A percentile compares a stretch with the other conserved stretches of the same genome.
These are phyloP conservation scores for Prunus padus DNA, from an alignment of 306 rosid species.

Conservation along the genomic window DNA sequence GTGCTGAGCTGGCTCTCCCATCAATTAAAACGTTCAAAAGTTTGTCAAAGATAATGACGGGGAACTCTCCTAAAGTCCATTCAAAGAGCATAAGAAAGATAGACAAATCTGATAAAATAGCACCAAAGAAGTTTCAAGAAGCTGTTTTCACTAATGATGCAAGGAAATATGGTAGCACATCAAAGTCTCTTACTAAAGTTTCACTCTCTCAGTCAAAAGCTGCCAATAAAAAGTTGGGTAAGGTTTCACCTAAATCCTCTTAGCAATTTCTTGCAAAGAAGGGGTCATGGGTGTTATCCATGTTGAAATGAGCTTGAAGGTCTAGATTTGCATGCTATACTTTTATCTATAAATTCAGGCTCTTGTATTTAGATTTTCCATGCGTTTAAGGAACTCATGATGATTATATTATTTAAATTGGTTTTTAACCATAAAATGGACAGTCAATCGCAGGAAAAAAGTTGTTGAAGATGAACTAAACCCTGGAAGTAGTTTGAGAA, in stretches of 20 bases:
- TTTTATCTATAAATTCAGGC: background rate
- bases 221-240: slow-evolving; percentile 64
- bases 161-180: slow-evolving; percentile 53
- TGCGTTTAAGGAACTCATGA: background rate
- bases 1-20: slow-evolving; percentile 42
- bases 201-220: slow-evolving; percentile 55
- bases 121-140: slow-evolving; percentile 50
- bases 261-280: background rate
- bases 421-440: slow-evolving; percentile 40
- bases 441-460: slow-evolving; percentile 54
- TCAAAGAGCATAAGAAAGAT: slow-evolving; percentile 47
- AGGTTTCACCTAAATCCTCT: slow-evolving; percentile 22
- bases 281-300: background rate
- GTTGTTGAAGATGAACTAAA: slow-evolving; percentile 61
- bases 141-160: slow-evolving; percentile 45
- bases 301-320: background rate
- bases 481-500: slow-evolving; percentile 64
- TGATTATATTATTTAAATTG: background rate
- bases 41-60: slow-evolving; percentile 47
- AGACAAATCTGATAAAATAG: slow-evolving; percentile 49
- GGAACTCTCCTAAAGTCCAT: slow-evolving; percentile 42
- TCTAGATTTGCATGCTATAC: background rate
- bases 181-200: slow-evolving; percentile 49
- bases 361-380: background rate
- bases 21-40: slow-evolving; percentile 41